Evolutionary conservation across 2,329 filamentous ascomycete genomes (phyloP), one percentile per base, ranked within the genome.

Genomic region (Scleromitrula shiraiana): DNA sequence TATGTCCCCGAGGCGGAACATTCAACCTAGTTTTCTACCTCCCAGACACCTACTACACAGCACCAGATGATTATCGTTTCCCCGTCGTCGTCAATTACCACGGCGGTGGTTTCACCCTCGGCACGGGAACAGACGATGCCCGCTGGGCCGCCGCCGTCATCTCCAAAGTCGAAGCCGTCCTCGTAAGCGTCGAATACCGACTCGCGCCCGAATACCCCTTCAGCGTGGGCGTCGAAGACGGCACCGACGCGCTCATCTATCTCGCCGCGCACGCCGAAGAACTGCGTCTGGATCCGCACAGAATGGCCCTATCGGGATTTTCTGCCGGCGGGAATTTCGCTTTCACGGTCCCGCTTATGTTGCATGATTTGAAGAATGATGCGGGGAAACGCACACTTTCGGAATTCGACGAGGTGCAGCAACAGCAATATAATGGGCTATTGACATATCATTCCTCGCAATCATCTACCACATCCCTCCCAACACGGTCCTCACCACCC

Each of bases 161-260:
- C 32, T 65, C 73, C 22, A 66, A 70, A 4, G 67, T 76, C 10
- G 71, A 77, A 44, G 78, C 67, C 23, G 68, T 84, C 19, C 73
- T 83, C 46, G 74, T 85, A 52, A 77, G 75, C 2, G 78, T 83
- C 55, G 79, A 83, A 57, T 85, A 86, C 60, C 74, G 82, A n/a
- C 71, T 84, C 2, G 80, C 81, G 0, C 82, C 82, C 0, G 75
- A 77, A 57, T 70, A 76, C 54, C 80, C 80, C 0, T 84, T 82
- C 59, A 82, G 81, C 1, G 76, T 75, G 0, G 75, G 79, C 0
- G 72, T 85, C 0, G 79, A 85, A 54, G 82, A 85, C 59, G 77
- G 77, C 36, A 76, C 78, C 23, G 80, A 83, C 52, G 77, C 80
- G 1, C 62, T 85, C 7, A 60, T 81, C n/a, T 81, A 82, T 60